Conservation (phyloP, 1,284 basidiomycete genomes). For the Puccinia polysora region DNA sequence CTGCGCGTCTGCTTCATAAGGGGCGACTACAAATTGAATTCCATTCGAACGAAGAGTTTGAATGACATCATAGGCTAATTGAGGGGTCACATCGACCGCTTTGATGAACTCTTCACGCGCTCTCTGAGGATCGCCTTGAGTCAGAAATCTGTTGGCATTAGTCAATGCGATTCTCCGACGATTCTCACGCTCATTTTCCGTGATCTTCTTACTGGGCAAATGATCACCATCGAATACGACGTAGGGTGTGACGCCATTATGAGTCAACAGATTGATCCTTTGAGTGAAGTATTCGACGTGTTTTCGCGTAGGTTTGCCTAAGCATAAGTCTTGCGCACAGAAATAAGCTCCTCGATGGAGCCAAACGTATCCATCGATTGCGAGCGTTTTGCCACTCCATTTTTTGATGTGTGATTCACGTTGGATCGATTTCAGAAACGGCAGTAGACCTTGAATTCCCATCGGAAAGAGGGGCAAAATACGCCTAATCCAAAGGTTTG, state of each 20-base stretch:
- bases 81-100: slow-evolving; percentile 89
- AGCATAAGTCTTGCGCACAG: slow-evolving; percentile 61
- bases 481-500: no score
- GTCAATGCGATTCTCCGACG: slow-evolving; percentile 52
- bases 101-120: slow-evolving; percentile 86
- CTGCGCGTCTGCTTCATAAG: slow-evolving; percentile 98
- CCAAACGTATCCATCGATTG: slow-evolving; percentile 91
- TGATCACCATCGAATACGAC: slow-evolving; percentile 96
- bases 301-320: slow-evolving; percentile 56
- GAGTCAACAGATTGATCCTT: slow-evolving; percentile 74
- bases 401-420: slow-evolving; percentile 70
- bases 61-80: slow-evolving; percentile 96
- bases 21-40: slow-evolving; percentile 84
- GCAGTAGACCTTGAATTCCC: slow-evolving; percentile 91
- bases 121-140: slow-evolving; percentile 70
- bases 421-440: slow-evolving; percentile 85
- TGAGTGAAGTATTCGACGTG: slow-evolving; percentile 97
- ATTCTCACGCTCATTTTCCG: slow-evolving; percentile 59
- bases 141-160: slow-evolving; percentile 66
- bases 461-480: no score
- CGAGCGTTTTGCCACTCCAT: slow-evolving; percentile 72
- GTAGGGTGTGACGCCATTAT: slow-evolving; percentile 79
- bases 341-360: slow-evolving; percentile 89
- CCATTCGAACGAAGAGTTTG: slow-evolving; percentile 75
- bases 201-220: slow-evolving; percentile 85